Base-by-base conservation (phyloP, 805 yeast genomes). In the Sungouiozyma ichnusensis region DNA sequence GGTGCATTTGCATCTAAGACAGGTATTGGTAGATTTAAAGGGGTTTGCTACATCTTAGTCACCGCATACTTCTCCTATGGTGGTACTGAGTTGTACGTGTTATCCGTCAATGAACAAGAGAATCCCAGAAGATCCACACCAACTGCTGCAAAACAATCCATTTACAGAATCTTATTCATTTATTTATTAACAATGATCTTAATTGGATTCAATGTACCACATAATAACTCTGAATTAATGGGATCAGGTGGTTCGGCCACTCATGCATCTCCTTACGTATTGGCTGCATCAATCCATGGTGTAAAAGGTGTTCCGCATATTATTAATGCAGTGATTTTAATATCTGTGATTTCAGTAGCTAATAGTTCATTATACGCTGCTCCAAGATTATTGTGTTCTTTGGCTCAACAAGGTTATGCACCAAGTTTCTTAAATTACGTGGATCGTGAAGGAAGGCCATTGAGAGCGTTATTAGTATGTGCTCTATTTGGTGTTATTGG, bases 331-430 rank as follows among this genome's bases (percentile, higher is more conserved):
- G 85, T 81, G 36, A 80, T 82, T 50, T 66, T 82, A 64, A 62
- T 81, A 43, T 79, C 88, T 5, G 85, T 82, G 18, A 62, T 81
- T 41, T 81, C 87, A 5, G 88, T 81, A 42, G 87, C 86, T 52
- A 82, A 81, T 66, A 76, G 86, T 20, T 76, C 88, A 1, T 75
- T 81, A 36, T 82, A 72, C 58, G 84, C 81, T 15, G 74, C 81
- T 45, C 80, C 87, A 41, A 74, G 90, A 70, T 71, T 85, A 9
- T 57, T 82, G 46, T 79, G 77, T 45, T 73, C 85, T 20, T 65
- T 82, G 53, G 80, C 86, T 20, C 77, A 77, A 46, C 84, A 80
- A 60, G 84, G 85, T n/a, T 72, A 74, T 56, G 83, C 79, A 37
- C 88, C 88, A 53, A 62, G 60, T 47, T 57, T 46, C 54, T 54